Evolutionary conservation across 805 yeast species (phyloP).

Genomic region (Ogataea minuta): DNA sequence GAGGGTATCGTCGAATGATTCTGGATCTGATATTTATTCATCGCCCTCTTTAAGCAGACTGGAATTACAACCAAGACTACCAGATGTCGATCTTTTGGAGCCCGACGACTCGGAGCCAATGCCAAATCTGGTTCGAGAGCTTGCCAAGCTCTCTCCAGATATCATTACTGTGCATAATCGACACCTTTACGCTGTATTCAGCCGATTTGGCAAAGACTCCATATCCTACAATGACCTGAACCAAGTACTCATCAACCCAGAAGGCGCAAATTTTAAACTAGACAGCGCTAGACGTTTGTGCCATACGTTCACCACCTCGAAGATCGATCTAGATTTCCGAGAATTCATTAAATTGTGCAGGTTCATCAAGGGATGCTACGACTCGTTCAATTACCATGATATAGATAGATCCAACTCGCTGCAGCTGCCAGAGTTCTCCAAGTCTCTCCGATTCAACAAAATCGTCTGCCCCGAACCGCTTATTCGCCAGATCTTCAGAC

Average conservation of each 20-base stretch:
- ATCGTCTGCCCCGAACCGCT: slow-evolving; percentile 25
- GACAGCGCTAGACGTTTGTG: slow-evolving; percentile 22
- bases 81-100: slow-evolving; percentile 17
- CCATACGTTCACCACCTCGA: slow-evolving; percentile 20
- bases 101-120: slow-evolving; percentile 3
- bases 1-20: slow-evolving; percentile 5
- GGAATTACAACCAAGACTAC: slow-evolving; percentile 18
- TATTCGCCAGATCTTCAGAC: slow-evolving; percentile 21
- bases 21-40: slow-evolving; percentile 20
- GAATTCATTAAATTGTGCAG: slow-evolving; percentile 29
- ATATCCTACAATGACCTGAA: slow-evolving; percentile 18
- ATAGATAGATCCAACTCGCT: slow-evolving; percentile 26
- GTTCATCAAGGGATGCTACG: slow-evolving; percentile 33
- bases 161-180: slow-evolving; percentile 25
- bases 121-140: slow-evolving; percentile 17
- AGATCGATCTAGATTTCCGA: slow-evolving; percentile 25
- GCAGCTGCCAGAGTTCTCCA: slow-evolving; percentile 29
- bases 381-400: slow-evolving; percentile 32
- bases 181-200: slow-evolving; percentile 20
- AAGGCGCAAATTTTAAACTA: slow-evolving; percentile 17
- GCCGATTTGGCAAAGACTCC: slow-evolving; percentile 17
- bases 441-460: slow-evolving; percentile 25
- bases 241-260: slow-evolving; percentile 25
- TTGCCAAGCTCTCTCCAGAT: slow-evolving; percentile 14
- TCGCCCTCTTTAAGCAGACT: slow-evolving; percentile 17